These are phyloP conservation scores for Glycyrrhiza uralensis DNA, from an alignment of 306 rosid genomes.

Conservation along the genomic window DNA sequence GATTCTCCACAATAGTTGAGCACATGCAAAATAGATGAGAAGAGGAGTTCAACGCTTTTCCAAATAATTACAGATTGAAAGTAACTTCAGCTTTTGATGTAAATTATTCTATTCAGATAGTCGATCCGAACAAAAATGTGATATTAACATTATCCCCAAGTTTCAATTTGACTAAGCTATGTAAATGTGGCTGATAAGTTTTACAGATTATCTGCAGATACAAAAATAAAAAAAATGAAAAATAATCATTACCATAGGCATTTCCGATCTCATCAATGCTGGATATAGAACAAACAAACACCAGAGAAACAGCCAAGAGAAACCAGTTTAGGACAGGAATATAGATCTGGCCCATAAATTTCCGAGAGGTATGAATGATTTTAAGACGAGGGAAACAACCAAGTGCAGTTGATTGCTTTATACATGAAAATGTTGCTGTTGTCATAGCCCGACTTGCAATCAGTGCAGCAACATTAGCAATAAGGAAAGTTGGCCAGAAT, in stretches of 20 bases:
- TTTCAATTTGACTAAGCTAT: conserved; percentile 7
- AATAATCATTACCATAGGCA: conserved; percentile 74
- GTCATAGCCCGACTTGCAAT: conserved; percentile 98
- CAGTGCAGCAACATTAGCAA: conserved; percentile 86
- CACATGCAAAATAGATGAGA: conserved; percentile 9
- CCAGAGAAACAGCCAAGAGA: conserved; percentile 74
- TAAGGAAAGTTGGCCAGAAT: conserved; percentile 76
- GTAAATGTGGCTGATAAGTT: background rate
- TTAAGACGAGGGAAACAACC: conserved; percentile 99
- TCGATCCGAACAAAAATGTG: background rate
- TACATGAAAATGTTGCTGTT: conserved; percentile 96
- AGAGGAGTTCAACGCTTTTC: background rate
- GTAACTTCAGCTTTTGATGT: background rate
- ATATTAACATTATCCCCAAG: conserved; percentile 8
- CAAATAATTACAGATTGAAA: conserved; percentile 2
- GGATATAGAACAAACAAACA: conserved; percentile 73
- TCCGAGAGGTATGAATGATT: conserved; percentile 88
- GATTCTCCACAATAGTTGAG: conserved; percentile 6
- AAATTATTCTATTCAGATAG: conserved; percentile 3
- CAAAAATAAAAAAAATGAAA: conserved; percentile 1
- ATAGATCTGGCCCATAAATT: conserved; percentile 98
- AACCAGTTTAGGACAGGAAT: conserved; percentile 96
- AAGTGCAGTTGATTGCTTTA: conserved; percentile 95
- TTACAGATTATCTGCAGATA: background rate
- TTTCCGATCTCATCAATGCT: conserved; percentile 93